A percentile compares a stretch with the other conserved stretches of the same genome.
Evolutionary conservation across 2,329 filamentous ascomycete genomes (phyloP).

Genomic region (Fusarium zealandicum): DNA sequence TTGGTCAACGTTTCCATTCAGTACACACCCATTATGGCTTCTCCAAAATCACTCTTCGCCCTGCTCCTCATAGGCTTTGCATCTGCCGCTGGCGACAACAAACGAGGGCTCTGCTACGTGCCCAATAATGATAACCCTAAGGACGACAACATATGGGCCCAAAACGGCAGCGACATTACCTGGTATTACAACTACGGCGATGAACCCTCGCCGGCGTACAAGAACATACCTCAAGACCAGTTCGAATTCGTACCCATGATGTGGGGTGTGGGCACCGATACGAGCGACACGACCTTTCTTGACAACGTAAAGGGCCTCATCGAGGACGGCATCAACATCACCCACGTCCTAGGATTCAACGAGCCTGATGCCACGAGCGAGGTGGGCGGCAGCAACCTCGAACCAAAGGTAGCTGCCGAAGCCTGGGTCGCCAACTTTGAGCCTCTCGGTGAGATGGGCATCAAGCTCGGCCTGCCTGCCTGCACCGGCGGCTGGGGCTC

Average conservation of each 20-base stretch:
- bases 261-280: slow-evolving; percentile 65
- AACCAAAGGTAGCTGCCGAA: slow-evolving; percentile 66
- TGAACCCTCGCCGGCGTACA: slow-evolving; percentile 61
- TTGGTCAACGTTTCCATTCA: background rate
- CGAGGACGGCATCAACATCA: slow-evolving; percentile 61
- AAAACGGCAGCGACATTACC: slow-evolving; percentile 64
- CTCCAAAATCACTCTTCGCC: slow-evolving; percentile 19
- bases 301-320: slow-evolving; percentile 64
- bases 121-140: slow-evolving; percentile 59
- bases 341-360: slow-evolving; percentile 78
- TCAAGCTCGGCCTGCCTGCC: slow-evolving; percentile 74
- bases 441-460: slow-evolving; percentile 68
- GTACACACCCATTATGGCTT: slow-evolving; percentile 10
- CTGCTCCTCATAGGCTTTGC: slow-evolving; percentile 35
- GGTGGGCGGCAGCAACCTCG: slow-evolving; percentile 69
- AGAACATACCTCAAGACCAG: slow-evolving; percentile 55
- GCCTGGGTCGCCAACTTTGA: slow-evolving; percentile 76
- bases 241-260: slow-evolving; percentile 85
- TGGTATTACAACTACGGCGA: slow-evolving; percentile 87
- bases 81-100: slow-evolving; percentile 51
- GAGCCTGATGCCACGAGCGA: slow-evolving; percentile 70
- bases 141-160: slow-evolving; percentile 73
- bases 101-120: slow-evolving; percentile 78
- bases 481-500: slow-evolving; percentile 69
- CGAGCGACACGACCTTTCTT: slow-evolving; percentile 66